Evolutionary conservation across 345 rosid genomes (phyloP).

Genomic region (Dovyalis caffra): DNA sequence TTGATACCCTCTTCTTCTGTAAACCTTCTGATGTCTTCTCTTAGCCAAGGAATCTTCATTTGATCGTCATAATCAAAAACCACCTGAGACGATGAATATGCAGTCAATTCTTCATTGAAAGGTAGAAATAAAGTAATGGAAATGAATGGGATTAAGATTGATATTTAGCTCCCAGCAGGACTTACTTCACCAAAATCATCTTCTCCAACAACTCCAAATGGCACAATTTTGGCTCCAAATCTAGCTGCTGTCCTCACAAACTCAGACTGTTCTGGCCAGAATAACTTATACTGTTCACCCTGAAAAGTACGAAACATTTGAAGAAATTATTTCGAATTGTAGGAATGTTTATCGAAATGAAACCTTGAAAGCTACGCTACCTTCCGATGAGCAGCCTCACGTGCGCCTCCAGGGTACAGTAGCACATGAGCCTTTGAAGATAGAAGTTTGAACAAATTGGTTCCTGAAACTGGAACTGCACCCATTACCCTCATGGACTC

Average conservation of each 20-base stretch:
- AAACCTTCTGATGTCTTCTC: not conserved
- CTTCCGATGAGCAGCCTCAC: constrained; percentile 74
- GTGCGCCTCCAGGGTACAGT: constrained; percentile 74
- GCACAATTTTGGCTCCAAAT: constrained; percentile 54
- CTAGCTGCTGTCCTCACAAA: constrained; percentile 72
- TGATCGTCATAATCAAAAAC: constrained; percentile 37
- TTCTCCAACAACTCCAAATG: constrained; percentile 27
- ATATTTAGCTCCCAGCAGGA: not conserved
- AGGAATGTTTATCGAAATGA: no score
- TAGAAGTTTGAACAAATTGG: constrained; percentile 56
- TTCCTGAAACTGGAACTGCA: constrained; percentile 59
- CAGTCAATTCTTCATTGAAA: not conserved
- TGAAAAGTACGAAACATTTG: constrained; percentile 21
- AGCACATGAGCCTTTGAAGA: constrained; percentile 57
- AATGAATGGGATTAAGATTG: no score
- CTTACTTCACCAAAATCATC: constrained; percentile 21
- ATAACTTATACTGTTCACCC: constrained; percentile 63
- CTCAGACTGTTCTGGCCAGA: constrained; percentile 65
- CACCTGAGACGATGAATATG: constrained; percentile 23
- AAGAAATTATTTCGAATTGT: no score
- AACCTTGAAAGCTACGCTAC: constrained; percentile 19
- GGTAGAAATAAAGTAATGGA: no score
- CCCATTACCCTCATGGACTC: constrained; percentile 68
- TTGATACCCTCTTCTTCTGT: constrained; percentile 1
- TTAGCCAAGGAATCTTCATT: constrained; percentile 31